These are phyloP conservation scores for Cytospora paraplurivora DNA, from an alignment of 2,329 filamentous ascomycete genomes.

Conservation along the genomic window DNA sequence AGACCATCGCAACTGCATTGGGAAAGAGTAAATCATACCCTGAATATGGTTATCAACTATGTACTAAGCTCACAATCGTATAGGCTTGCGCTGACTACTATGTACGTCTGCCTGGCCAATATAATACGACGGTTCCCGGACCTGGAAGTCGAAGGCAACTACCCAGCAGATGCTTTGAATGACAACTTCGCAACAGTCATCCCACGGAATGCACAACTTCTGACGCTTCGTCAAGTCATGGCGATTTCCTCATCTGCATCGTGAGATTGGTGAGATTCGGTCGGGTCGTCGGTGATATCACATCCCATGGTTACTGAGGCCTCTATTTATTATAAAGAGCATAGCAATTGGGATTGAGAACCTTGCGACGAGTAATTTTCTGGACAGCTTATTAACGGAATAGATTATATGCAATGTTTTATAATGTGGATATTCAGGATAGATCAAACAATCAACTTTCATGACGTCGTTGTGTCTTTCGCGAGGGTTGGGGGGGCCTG, in stretches of 20 bases:
- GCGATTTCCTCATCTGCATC: background rate
- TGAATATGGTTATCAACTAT: background rate
- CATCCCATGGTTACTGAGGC: no score
- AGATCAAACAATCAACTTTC: no score
- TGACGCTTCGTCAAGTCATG: background rate
- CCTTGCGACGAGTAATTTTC: no score
- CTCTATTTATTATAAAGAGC: no score
- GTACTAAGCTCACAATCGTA: background rate
- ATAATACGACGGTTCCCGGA: background rate
- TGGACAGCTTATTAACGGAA: no score
- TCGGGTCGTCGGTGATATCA: no score
- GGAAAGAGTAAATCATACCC: background rate
- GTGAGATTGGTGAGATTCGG: no score
- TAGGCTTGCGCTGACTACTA: background rate
- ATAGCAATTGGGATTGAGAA: no score
- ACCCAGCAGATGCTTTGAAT: background rate
- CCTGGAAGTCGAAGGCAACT: background rate
- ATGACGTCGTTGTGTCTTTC: no score
- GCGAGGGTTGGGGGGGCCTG: no score
- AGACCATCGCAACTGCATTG: background rate
- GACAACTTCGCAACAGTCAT: background rate
- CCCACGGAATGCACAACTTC: background rate
- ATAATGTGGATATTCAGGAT: no score
- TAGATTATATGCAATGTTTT: no score
- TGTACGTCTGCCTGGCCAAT: background rate